Conservation (phyloP, 2,329 filamentous ascomycete genomes). For the Metarhizium rileyi region DNA sequence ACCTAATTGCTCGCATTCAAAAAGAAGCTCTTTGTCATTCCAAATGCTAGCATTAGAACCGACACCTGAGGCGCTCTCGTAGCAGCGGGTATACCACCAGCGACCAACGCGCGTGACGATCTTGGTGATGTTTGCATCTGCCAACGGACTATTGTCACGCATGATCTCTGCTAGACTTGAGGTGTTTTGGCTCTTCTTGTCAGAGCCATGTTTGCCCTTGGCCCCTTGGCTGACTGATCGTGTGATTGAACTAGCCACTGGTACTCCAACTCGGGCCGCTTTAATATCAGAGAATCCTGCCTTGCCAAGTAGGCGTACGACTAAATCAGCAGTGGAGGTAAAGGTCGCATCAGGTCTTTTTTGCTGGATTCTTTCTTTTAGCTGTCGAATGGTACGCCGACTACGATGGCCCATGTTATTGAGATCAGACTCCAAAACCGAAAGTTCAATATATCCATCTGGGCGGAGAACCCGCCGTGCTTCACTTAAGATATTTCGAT, state of each 20-base stretch:
- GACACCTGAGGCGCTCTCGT: constrained; percentile 57
- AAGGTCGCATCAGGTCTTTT: constrained; percentile 51
- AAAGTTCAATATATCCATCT: constrained; percentile 69
- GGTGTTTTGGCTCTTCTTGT: constrained; percentile 29
- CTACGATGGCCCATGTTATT: constrained; percentile 71
- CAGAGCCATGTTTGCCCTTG: constrained; percentile 9
- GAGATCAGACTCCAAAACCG: constrained; percentile 68
- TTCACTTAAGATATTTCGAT: constrained; percentile 63
- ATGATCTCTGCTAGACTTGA: constrained; percentile 62
- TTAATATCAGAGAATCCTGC: constrained; percentile 65
- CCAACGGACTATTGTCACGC: constrained; percentile 55
- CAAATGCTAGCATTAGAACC: constrained; percentile 55
- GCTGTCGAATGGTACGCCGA: constrained; percentile 54
- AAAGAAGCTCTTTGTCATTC: constrained; percentile 62
- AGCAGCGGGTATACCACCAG: constrained; percentile 95
- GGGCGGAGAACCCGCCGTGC: constrained; percentile 69
- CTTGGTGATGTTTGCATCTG: constrained; percentile 79
- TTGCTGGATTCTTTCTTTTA: constrained; percentile 62
- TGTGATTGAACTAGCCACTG: constrained; percentile 48
- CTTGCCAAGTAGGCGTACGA: constrained; percentile 57
- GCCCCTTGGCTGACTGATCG: constrained; percentile 14
- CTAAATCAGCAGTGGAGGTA: constrained; percentile 46
- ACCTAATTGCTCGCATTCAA: constrained; percentile 77
- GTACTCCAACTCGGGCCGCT: constrained; percentile 67
- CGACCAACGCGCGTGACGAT: constrained; percentile 87